phyloP scores from a whole-genome alignment of 805 yeast genomes.

The Candida bentonensis region DNA sequence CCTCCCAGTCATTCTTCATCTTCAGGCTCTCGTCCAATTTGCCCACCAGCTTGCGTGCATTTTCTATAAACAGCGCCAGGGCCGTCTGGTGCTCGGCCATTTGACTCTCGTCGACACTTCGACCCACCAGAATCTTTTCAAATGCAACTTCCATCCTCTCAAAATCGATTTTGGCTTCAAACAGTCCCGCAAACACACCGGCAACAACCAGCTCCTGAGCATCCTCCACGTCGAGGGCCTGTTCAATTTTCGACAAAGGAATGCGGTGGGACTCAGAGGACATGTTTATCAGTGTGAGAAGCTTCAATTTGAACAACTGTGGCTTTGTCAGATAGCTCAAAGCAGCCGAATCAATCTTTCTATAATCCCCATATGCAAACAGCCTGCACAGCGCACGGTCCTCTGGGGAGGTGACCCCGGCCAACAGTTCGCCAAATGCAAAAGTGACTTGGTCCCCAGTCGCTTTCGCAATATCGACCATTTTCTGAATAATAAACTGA shows the following conservation, averaged over 20 bases:
- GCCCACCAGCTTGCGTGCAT: not conserved
- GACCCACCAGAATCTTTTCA: not conserved
- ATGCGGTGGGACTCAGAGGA: not conserved
- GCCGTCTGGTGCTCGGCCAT: not conserved
- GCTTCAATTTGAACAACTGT: not conserved
- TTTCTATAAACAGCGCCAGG: not conserved
- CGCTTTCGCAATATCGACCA: too few species aligned
- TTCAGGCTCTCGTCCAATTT: not conserved
- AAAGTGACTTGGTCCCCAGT: not conserved
- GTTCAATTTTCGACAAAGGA: not conserved
- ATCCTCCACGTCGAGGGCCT: not conserved
- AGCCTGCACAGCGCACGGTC: not conserved
- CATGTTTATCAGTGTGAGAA: not conserved
- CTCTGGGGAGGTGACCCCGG: not conserved
- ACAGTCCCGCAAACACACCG: not conserved
- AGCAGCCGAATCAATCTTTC: too few species aligned
- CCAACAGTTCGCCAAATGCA: not conserved
- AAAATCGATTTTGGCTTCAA: not conserved
- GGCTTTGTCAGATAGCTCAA: too few species aligned
- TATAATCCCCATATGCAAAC: not conserved
- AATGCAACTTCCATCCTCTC: not conserved
- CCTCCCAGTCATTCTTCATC: not conserved
- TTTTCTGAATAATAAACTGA: too few species aligned
- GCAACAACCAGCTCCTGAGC: not conserved
- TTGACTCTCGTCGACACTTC: not conserved